A percentile compares a stretch with the other conserved stretches of the same genome.
phyloP scores from a whole-genome alignment of 345 rosid species.

The Citrus reticulata region DNA sequence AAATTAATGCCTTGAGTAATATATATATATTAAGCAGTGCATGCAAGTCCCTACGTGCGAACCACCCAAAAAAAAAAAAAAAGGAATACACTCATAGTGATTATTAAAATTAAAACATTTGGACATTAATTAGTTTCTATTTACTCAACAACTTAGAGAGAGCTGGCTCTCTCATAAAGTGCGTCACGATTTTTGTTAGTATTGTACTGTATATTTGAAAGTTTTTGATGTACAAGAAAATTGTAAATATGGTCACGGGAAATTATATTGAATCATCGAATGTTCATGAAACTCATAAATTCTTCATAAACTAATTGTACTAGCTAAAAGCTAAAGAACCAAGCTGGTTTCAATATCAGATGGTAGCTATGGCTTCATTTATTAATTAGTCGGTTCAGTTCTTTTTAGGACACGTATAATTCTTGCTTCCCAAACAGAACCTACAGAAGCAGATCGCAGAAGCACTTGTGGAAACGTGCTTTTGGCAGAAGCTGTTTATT shows the following conservation, averaged over 20 bases:
- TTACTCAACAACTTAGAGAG: background rate
- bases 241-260: conserved; percentile 10
- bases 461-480: background rate
- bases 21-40: too few species aligned
- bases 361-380: background rate
- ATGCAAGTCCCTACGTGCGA: background rate
- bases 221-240: background rate
- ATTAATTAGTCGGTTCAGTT: too few species aligned
- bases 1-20: too few species aligned
- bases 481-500: background rate
- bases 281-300: conserved; percentile 19
- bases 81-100: background rate
- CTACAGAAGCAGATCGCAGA: background rate
- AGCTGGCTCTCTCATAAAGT: background rate
- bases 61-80: background rate
- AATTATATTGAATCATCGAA: conserved; percentile 3
- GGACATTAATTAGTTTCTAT: too few species aligned
- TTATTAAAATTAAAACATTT: too few species aligned
- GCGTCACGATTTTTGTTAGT: background rate
- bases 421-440: background rate
- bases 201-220: background rate
- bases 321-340: background rate
- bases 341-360: background rate
- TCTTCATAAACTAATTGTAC: background rate
- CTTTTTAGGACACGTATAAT: background rate